Evolutionary conservation across 306 rosid species (phyloP).

Genomic region (Sphenostylis stenocarpa): DNA sequence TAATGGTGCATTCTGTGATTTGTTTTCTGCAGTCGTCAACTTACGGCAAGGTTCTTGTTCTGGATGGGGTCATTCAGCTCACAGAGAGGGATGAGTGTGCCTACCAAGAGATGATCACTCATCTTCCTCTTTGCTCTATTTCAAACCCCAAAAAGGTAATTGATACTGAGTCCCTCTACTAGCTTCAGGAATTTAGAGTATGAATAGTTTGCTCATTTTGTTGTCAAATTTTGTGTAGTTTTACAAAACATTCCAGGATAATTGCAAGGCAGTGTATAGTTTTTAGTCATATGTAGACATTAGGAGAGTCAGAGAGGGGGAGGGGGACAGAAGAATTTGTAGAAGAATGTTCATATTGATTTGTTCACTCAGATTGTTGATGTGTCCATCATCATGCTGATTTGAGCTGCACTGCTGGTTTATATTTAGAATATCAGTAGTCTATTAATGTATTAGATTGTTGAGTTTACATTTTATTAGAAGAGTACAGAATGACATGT

Average conservation of each 20-base stretch:
- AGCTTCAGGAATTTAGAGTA: background rate
- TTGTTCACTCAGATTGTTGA: slow-evolving; percentile 3
- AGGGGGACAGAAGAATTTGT: background rate
- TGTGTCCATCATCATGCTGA: background rate
- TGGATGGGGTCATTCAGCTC: slow-evolving; percentile 99
- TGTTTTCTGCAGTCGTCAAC: slow-evolving; percentile 71
- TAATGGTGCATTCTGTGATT: background rate
- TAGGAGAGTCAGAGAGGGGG: too few relatives aligned
- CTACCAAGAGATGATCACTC: slow-evolving; percentile 98
- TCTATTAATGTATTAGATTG: background rate
- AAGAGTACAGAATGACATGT: background rate
- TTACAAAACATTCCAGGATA: background rate
- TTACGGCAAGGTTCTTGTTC: slow-evolving; percentile 92
- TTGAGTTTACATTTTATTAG: background rate
- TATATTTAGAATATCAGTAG: slow-evolving; percentile 1
- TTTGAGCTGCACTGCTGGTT: background rate
- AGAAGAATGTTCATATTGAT: background rate
- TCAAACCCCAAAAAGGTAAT: slow-evolving; percentile 84
- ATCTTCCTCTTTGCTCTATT: slow-evolving; percentile 96
- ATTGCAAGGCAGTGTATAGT: background rate
- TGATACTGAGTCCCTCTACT: background rate
- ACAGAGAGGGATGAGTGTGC: slow-evolving; percentile 99
- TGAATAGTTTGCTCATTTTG: background rate
- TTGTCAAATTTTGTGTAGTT: background rate
- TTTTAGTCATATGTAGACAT: background rate